phyloP scores from a whole-genome alignment of 2,329 filamentous ascomycete species.

The Phaeosphaeria sp. region DNA sequence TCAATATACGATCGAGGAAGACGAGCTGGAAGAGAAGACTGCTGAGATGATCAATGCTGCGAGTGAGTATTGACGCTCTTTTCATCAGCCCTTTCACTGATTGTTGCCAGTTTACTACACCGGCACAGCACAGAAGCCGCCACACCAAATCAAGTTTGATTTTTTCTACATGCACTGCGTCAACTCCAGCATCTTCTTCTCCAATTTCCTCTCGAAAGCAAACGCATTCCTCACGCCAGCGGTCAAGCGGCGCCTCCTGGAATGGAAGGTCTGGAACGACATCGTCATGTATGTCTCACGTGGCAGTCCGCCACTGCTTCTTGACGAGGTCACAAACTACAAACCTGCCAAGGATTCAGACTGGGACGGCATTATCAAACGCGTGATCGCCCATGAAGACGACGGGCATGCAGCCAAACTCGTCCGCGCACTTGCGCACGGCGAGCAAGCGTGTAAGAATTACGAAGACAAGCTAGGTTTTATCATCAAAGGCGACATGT shows the following conservation, averaged over 20 bases:
- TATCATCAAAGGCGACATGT: slow-evolving; percentile 62
- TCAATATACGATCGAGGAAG: slow-evolving; percentile 60
- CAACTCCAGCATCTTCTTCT: slow-evolving; percentile 78
- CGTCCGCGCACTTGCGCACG: slow-evolving; percentile 71
- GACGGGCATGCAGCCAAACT: slow-evolving; percentile 86
- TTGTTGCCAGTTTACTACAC: slow-evolving; percentile 58
- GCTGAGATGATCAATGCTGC: slow-evolving; percentile 74
- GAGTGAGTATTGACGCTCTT: slow-evolving; percentile 44
- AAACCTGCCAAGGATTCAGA: slow-evolving; percentile 50
- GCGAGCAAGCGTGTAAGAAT: slow-evolving; percentile 58
- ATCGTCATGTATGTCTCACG: slow-evolving; percentile 76
- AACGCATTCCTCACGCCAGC: slow-evolving; percentile 63
- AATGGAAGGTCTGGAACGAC: slow-evolving; percentile 82
- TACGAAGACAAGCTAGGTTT: slow-evolving; percentile 56
- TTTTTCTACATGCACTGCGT: slow-evolving; percentile 84
- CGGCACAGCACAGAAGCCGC: slow-evolving; percentile 67
- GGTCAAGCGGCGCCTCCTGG: slow-evolving; percentile 73
- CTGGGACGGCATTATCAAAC: slow-evolving; percentile 55
- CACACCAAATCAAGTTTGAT: slow-evolving; percentile 69
- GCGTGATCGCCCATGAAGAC: slow-evolving; percentile 62
- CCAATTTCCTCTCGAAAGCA: slow-evolving; percentile 63
- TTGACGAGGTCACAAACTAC: slow-evolving; percentile 68
- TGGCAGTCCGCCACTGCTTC: slow-evolving; percentile 64
- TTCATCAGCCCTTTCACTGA: background rate
- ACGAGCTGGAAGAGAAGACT: slow-evolving; percentile 63